Evolutionary conservation across 192 early-diverging fungal species (phyloP).

Genomic region (Chytriomyces sp.): DNA sequence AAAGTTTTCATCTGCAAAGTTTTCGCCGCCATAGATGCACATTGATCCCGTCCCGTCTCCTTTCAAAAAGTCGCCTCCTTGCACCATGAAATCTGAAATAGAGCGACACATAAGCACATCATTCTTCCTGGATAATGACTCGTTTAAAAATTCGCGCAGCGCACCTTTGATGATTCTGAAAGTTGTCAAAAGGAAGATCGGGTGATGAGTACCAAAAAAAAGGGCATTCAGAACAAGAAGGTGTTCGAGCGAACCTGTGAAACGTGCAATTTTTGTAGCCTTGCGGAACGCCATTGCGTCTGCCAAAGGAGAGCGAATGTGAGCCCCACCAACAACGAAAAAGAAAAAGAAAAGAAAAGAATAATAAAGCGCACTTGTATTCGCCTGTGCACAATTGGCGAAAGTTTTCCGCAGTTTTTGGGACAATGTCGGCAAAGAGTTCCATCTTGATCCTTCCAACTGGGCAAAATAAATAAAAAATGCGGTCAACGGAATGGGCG

Average conservation of each 20-base stretch:
- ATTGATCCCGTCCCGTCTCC: slow-evolving; percentile 86
- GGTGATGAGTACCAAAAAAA: background rate
- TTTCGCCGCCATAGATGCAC: slow-evolving; percentile 79
- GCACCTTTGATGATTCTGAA: slow-evolving; percentile 74
- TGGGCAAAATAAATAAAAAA: background rate
- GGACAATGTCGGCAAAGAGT: slow-evolving; percentile 77
- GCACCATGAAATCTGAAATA: slow-evolving; percentile 83
- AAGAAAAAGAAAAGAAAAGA: background rate
- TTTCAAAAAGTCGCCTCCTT: slow-evolving; percentile 91
- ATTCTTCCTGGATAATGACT: no score
- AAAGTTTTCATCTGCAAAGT: slow-evolving; percentile 85
- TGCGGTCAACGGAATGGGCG: background rate
- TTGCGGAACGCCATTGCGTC: slow-evolving; percentile 77
- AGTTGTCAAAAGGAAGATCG: background rate
- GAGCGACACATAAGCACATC: background rate
- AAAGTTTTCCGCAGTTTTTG: slow-evolving; percentile 97
- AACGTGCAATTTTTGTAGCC: slow-evolving; percentile 85
- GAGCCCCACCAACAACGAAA: slow-evolving; percentile 21
- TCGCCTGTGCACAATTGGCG: slow-evolving; percentile 93
- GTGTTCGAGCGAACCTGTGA: slow-evolving; percentile 58
- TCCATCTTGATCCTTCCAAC: slow-evolving; percentile 64
- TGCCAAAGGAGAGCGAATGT: slow-evolving; percentile 19
- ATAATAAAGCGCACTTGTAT: slow-evolving; percentile 54
- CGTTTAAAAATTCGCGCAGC: background rate
- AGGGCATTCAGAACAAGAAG: slow-evolving; percentile 11